Conservation (phyloP, 2,329 filamentous ascomycete species). For the Ramichloridium luteum region DNA sequence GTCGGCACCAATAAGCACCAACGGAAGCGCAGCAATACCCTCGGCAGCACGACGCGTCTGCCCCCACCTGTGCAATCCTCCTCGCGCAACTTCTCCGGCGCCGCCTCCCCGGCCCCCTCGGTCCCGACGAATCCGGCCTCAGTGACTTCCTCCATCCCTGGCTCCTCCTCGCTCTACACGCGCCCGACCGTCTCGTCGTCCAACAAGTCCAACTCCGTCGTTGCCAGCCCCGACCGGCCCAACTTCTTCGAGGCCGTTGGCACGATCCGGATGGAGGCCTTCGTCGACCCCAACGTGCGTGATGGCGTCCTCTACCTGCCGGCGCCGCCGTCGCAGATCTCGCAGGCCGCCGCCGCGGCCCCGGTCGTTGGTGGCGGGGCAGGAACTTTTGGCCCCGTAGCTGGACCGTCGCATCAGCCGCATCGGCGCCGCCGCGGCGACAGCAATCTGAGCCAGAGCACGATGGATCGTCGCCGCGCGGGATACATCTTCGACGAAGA, state of each 20-base stretch:
- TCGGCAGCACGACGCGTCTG: conserved; percentile 7
- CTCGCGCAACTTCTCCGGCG: neutral
- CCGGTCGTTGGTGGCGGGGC: conserved; percentile 9
- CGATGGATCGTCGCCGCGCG: conserved; percentile 19
- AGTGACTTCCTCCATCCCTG: neutral
- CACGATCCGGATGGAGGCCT: conserved; percentile 93
- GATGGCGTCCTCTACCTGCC: conserved; percentile 23
- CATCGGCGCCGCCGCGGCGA: conserved; percentile 16
- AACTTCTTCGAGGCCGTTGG: conserved; percentile 80
- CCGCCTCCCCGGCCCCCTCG: conserved; percentile 1
- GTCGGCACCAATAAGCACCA: conserved; percentile 51
- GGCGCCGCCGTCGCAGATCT: conserved; percentile 18
- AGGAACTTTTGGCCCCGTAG: no score
- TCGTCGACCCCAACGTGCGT: conserved; percentile 50
- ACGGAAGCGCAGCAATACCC: conserved; percentile 78
- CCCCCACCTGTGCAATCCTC: conserved; percentile 9
- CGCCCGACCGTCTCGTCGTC: conserved; percentile 4
- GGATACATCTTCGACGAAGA: conserved; percentile 26
- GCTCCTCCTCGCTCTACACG: neutral
- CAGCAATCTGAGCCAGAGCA: conserved; percentile 20
- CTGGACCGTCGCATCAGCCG: no score
- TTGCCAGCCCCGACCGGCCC: conserved; percentile 19
- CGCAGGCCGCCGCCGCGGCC: no score
- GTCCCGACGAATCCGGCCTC: neutral
- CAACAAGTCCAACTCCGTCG: conserved; percentile 5